Percentiles rank a stretch among this genome's conserved stretches.
Conservation (phyloP, 768 basidiomycete species). For the Dendrothele bispora region DNA sequence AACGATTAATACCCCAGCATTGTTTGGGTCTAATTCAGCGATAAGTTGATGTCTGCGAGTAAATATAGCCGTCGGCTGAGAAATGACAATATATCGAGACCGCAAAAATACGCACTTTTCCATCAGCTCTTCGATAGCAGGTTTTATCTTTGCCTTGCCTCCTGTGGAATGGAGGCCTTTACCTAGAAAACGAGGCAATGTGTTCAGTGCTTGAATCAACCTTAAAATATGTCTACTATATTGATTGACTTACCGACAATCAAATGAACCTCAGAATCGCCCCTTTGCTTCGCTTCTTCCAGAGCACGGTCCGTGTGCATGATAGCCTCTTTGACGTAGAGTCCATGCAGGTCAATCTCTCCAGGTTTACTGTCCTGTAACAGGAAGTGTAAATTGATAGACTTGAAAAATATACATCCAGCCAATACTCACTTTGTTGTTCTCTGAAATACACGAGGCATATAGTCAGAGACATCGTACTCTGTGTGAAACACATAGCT, state of each 20-base stretch:
- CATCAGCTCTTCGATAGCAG: slow-evolving; percentile 88
- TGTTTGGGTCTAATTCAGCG: slow-evolving; percentile 75
- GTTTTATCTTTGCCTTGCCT: slow-evolving; percentile 84
- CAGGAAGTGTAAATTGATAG: not conserved
- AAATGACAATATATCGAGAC: too few species aligned
- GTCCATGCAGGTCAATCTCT: slow-evolving; percentile 86
- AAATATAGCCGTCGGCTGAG: not conserved
- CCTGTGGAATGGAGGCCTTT: slow-evolving; percentile 85
- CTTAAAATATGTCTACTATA: not conserved
- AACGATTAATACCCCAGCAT: slow-evolving; percentile 84
- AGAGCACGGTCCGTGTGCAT: slow-evolving; percentile 70
- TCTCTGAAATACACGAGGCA: slow-evolving; percentile 45
- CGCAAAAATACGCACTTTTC: slow-evolving; percentile 51
- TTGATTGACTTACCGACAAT: slow-evolving; percentile 71
- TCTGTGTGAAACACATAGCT: not conserved
- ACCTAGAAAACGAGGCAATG: slow-evolving; percentile 38
- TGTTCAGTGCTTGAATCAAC: not conserved
- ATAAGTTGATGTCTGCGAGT: slow-evolving; percentile 65
- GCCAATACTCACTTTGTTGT: slow-evolving; percentile 57
- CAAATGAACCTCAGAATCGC: slow-evolving; percentile 65
- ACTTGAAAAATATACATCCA: too few species aligned
- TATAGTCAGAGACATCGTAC: slow-evolving; percentile 1
- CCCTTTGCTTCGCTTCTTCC: slow-evolving; percentile 59
- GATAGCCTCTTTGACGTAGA: slow-evolving; percentile 93
- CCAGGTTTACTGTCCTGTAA: slow-evolving; percentile 63